Evolutionary conservation across 2,329 filamentous ascomycete species (phyloP).

Genomic region (Nemania sp.): DNA sequence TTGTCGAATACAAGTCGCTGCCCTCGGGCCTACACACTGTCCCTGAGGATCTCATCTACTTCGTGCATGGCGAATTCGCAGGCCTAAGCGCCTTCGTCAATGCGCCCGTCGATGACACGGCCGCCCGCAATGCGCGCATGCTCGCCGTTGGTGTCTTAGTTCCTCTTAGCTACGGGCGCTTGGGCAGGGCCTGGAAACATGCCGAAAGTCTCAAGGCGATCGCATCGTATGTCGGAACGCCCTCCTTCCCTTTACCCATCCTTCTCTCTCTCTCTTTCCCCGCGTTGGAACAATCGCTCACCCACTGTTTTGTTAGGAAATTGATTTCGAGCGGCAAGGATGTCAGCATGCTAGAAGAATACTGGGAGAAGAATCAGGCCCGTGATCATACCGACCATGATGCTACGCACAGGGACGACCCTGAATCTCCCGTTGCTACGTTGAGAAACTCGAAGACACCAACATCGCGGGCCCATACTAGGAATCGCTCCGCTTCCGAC

Average conservation of each 20-base stretch:
- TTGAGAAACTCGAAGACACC: constrained; percentile 43
- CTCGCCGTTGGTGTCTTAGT: constrained; percentile 89
- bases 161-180: constrained; percentile 78
- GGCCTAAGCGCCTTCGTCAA: constrained; percentile 93
- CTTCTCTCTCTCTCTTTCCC: neutral
- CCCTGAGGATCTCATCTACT: constrained; percentile 87
- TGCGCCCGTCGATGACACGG: constrained; percentile 72
- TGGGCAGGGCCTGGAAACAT: constrained; percentile 89
- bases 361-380: constrained; percentile 70
- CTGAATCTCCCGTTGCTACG: constrained; percentile 55
- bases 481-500: constrained; percentile 65
- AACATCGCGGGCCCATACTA: constrained; percentile 48
- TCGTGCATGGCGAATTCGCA: constrained; percentile 81
- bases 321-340: constrained; percentile 68
- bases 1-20: constrained; percentile 94
- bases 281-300: constrained; percentile 8
- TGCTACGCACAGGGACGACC: constrained; percentile 46
- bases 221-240: constrained; percentile 59
- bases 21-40: constrained; percentile 92
- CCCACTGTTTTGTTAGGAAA: constrained; percentile 44
- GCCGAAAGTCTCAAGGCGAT: constrained; percentile 75
- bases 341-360: constrained; percentile 69
- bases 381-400: constrained; percentile 45
- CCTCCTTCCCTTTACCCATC: too few species aligned
- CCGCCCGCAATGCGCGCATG: constrained; percentile 86